Evolutionary conservation across 2,329 filamentous ascomycete genomes (phyloP).

Genomic region (Emmonsia crescens): DNA sequence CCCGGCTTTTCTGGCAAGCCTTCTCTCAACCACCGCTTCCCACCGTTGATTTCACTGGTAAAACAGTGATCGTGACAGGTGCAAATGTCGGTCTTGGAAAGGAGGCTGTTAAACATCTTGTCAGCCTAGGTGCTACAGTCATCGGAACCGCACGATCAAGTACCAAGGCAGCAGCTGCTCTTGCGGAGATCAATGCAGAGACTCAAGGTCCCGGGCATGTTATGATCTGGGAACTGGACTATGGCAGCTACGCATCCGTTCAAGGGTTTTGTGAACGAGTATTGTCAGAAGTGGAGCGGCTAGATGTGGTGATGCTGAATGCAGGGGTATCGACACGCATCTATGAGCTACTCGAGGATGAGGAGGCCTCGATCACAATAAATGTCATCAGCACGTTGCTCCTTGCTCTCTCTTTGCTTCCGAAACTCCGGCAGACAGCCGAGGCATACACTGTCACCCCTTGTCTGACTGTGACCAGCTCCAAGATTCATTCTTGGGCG

Average conservation of each 20-base stretch:
- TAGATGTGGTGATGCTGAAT: slow-evolving; percentile 31
- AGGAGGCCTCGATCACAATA: slow-evolving; percentile 38
- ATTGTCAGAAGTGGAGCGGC: slow-evolving; percentile 18
- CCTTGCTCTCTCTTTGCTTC: slow-evolving; percentile 22
- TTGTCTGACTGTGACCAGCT: slow-evolving; percentile 12
- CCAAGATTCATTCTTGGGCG: slow-evolving; percentile 10
- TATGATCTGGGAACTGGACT: slow-evolving; percentile 25
- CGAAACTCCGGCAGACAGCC: neutral
- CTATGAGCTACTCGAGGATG: slow-evolving; percentile 27
- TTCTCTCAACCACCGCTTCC: neutral
- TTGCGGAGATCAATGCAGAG: slow-evolving; percentile 18
- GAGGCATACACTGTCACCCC: slow-evolving; percentile 4
- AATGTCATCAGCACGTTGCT: slow-evolving; percentile 44
- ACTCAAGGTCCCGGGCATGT: slow-evolving; percentile 6
- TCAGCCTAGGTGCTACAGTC: slow-evolving; percentile 23
- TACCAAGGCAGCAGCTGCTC: slow-evolving; percentile 23
- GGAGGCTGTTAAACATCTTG: slow-evolving; percentile 28
- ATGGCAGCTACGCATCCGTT: slow-evolving; percentile 23
- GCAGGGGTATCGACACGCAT: slow-evolving; percentile 24
- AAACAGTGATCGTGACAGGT: slow-evolving; percentile 31
- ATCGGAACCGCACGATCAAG: slow-evolving; percentile 27
- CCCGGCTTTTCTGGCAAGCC: neutral
- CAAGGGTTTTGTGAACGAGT: slow-evolving; percentile 20
- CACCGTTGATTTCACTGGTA: slow-evolving; percentile 7
- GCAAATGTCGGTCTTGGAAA: slow-evolving; percentile 29